Conservation (phyloP, 139 green algal genomes). For the Micractinium conductrix region DNA sequence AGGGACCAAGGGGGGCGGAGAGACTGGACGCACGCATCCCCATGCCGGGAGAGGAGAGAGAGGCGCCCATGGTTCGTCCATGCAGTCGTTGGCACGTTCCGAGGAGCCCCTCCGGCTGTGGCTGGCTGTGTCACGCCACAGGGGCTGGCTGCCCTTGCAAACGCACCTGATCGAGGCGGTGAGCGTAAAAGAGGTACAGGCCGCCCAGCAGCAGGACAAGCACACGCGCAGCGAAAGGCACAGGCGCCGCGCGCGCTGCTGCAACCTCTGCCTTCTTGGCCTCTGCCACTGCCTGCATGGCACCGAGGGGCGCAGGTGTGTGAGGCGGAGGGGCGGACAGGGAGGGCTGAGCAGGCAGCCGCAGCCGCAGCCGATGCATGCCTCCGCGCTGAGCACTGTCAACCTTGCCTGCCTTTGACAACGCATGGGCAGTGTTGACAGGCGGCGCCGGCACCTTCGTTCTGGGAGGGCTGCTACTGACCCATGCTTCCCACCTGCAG, state of each 20-base stretch:
- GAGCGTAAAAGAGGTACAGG: conserved; percentile 41
- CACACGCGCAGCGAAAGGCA: conserved; percentile 13
- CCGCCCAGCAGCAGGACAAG: conserved; percentile 31
- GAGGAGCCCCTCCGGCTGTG: too few relatives aligned
- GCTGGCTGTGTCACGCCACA: background rate
- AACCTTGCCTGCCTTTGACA: background rate
- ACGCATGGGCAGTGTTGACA: background rate
- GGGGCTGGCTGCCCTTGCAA: too few relatives aligned
- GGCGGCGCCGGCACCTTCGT: too few relatives aligned
- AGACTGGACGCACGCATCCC: background rate
- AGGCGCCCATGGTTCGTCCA: background rate
- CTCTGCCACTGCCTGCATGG: background rate
- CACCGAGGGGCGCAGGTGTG: background rate
- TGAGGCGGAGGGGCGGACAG: background rate
- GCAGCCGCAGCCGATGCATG: too few relatives aligned
- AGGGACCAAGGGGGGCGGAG: background rate
- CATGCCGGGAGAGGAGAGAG: background rate
- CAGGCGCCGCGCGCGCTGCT: background rate
- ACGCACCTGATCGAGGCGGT: conserved; percentile 13
- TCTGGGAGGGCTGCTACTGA: too few relatives aligned
- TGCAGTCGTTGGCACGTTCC: background rate
- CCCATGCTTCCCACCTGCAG: too few relatives aligned
- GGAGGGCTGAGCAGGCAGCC: background rate
- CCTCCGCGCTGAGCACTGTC: background rate
- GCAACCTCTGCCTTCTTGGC: background rate